Base-by-base conservation (phyloP, 2,329 filamentous ascomycete genomes). In the Byssoonygena ceratinophila region DNA sequence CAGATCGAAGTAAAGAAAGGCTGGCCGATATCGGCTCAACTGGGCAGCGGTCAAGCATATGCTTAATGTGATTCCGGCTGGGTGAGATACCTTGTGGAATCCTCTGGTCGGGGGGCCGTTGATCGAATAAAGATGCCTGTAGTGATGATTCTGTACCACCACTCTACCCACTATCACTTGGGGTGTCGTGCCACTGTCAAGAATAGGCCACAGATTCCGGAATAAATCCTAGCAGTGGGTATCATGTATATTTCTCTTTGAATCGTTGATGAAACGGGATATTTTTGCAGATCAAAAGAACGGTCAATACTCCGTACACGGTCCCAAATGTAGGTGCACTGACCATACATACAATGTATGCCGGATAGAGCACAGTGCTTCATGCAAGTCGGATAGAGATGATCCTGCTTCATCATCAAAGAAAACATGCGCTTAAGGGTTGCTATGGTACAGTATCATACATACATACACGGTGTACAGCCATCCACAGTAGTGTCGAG, bases 391-490 rank as follows among this genome's bases (percentile, higher is more conserved):
- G 34, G 12, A 18, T 16, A 18, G 16, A 20, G 9, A 18, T 39
- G 16, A 39, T 40, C 37, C 37, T 40, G 37, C 37, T 40, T 40
- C 20, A 40, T 40, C 23, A 40, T 40, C 37, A 40, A 40, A 23
- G 18, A 31, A 20, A 45, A 31, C 32, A 20, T 18, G n/a, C n/a
- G n/a, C 12, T 4, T 18, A 32, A 4, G n/a, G 9, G 20, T 4
- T 14, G 27, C 25, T 45, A 45, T 45, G 41, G 25, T 45, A 45
- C 41, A 45, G 27, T 45, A 45, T 45, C 2, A 31, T 44, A 41
- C 39, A 44, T 40, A 40, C 37, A 40, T 40, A 40, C 20, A 40
- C 12, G 37, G 37, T 12, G n/a, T 6, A 23, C n/a, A n/a, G n/a
- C n/a, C n/a, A n/a, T n/a, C n/a, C n/a, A n/a, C n/a, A n/a, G n/a